phyloP scores from a whole-genome alignment of 164 flowering plant genomes.

The Magnolia changhungtana region DNA sequence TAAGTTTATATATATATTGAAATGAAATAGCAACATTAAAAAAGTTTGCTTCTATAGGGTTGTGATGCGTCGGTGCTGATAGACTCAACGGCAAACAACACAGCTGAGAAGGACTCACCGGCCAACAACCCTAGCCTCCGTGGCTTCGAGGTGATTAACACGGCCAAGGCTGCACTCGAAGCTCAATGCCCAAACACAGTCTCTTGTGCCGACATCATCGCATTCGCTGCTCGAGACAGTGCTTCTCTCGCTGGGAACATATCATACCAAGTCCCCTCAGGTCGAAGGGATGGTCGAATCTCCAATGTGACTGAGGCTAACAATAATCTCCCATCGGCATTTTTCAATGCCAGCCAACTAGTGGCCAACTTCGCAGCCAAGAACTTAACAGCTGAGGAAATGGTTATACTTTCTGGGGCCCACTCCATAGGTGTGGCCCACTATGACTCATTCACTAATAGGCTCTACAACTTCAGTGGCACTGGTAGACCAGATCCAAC shows the following conservation, averaged over 20 bases:
- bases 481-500: conserved; percentile 4
- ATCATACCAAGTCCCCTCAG: conserved; percentile 6
- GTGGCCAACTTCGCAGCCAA: conserved; percentile 13
- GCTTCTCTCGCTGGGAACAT: background rate
- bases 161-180: conserved; percentile 5
- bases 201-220: conserved; percentile 19
- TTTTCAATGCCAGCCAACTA: background rate
- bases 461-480: conserved; percentile 22
- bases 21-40: no score
- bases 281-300: conserved; percentile 9
- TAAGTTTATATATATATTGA: no score
- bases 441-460: background rate
- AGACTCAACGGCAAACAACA: conserved; percentile 8
- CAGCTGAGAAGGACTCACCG: background rate
- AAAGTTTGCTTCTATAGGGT: conserved; percentile 2
- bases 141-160: conserved; percentile 13
- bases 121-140: conserved; percentile 14
- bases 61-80: conserved; percentile 16
- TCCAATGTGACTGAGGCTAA: conserved; percentile 2
- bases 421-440: conserved; percentile 16
- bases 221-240: conserved; percentile 17
- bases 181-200: conserved; percentile 7
- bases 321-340: background rate
- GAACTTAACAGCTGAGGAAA: conserved; percentile 8
- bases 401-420: conserved; percentile 17